Base-by-base conservation (phyloP, 2,329 filamentous ascomycete species). In the Ophiostoma angusticollis region DNA sequence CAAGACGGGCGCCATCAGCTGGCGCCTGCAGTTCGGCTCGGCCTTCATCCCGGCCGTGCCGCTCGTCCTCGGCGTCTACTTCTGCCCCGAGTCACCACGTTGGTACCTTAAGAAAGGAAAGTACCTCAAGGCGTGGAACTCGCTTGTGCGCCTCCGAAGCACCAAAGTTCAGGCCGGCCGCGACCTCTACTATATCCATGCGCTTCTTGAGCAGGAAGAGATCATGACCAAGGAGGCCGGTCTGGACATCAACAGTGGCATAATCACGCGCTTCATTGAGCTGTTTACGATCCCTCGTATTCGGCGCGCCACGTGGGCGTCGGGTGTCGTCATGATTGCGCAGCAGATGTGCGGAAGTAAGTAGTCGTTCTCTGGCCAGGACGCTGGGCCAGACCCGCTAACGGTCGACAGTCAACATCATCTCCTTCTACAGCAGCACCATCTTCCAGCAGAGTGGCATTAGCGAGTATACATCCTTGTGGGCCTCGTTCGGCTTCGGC, bases 271-370 rank as follows among this genome's bases (percentile, higher is more conserved):
- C 13, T 76, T 84, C 47, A 49, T 68, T 27, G 72, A 84, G 52
- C 61, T 80, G 1, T 80, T 84, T 51, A 80, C 74, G 9, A 69
- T 84, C 41, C 77, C 80, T 2, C 71, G 80, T 33, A 64, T 82
- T 9, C 71, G 78, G 12, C 70, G 79, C 29, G 85, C 85, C 3
- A 87, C 78, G 4, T 66, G 82, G 22, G 84, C 84, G 6, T 80
- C 83, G 1, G 82, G 78, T 47, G 74, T 76, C 1, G 82, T 89
- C 48, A 93, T 93, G 84, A 76, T 82, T 50, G 76, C 75, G 0
- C 78, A 82, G 56, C 77, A 82, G 55, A 77, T 81, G 70, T 80
- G 76, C 49, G 72, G 56, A 27, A 56, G 37, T 41, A 38, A 13
- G 40, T 41, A 12, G 5, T 6, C 5, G 8, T 12, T 12, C 6